These are phyloP conservation scores for Lepidium campestre DNA, from an alignment of 441 rosid genomes.

Conservation along the genomic window DNA sequence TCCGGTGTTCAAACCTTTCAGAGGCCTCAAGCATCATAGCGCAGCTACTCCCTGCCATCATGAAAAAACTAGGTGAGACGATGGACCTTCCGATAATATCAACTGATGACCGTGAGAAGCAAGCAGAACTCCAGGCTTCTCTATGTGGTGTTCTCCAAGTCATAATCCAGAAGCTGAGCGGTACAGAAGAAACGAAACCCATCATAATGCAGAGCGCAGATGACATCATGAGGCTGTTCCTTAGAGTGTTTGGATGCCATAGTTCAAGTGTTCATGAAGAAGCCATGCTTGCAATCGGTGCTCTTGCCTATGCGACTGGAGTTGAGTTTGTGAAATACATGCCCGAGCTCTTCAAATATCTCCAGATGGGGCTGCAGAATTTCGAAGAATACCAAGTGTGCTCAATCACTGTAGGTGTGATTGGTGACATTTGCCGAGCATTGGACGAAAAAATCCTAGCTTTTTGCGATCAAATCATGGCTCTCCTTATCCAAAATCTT, in stretches of 20 bases:
- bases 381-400: conserved; percentile 93
- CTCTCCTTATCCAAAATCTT: conserved; percentile 65
- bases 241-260: conserved; percentile 76
- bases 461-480: conserved; percentile 86
- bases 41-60: conserved; percentile 76
- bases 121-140: conserved; percentile 85
- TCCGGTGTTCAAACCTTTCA: conserved; percentile 64
- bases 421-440: conserved; percentile 93
- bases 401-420: conserved; percentile 83
- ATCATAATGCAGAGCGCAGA: conserved; percentile 69
- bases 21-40: conserved; percentile 63
- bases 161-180: conserved; percentile 80
- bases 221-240: conserved; percentile 80
- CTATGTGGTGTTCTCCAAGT: conserved; percentile 95
- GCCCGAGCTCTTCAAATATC: conserved; percentile 68
- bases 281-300: conserved; percentile 97
- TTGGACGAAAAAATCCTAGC: conserved; percentile 70
- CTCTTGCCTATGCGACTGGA: conserved; percentile 85
- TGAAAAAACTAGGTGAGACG: conserved; percentile 69
- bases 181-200: conserved; percentile 53
- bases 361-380: conserved; percentile 87
- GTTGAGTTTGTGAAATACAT: conserved; percentile 74
- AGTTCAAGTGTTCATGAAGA: conserved; percentile 98
- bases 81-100: conserved; percentile 69
- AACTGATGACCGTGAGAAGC: conserved; percentile 85